Evolutionary conservation across 345 rosid species (phyloP).

Genomic region (Anastatica hierochuntica): DNA sequence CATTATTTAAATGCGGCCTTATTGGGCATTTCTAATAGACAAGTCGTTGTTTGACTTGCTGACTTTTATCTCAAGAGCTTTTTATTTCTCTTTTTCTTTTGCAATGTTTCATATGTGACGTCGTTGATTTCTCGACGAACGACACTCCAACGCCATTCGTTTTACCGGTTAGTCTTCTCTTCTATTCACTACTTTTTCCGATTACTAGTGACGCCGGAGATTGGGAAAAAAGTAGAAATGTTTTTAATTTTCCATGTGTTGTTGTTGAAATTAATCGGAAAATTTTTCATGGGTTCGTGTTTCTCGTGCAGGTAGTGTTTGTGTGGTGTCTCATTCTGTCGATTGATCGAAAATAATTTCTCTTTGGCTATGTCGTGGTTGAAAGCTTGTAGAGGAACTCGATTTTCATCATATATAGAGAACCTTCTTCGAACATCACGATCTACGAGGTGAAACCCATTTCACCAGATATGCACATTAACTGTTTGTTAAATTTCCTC

Average conservation of each 20-base stretch:
- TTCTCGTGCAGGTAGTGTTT: slow-evolving; percentile 13
- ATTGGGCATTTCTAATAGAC: background rate
- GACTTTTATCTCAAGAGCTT: background rate
- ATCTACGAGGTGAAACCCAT: background rate
- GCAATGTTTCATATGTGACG: background rate
- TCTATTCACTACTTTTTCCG: background rate
- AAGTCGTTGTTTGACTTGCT: slow-evolving; percentile 16
- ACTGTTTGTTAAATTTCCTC: slow-evolving; percentile 13
- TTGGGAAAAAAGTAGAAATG: too few species aligned
- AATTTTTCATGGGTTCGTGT: slow-evolving; percentile 1
- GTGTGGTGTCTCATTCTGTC: slow-evolving; percentile 1
- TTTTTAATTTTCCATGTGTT: background rate
- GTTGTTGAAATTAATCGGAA: background rate
- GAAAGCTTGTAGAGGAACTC: slow-evolving; percentile 12
- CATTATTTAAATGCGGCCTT: background rate
- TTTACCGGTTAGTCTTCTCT: slow-evolving; percentile 4
- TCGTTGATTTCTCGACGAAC: slow-evolving; percentile 16
- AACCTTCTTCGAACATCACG: slow-evolving; percentile 10
- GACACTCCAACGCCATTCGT: slow-evolving; percentile 3
- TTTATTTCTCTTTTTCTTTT: background rate
- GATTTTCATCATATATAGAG: slow-evolving; percentile 13
- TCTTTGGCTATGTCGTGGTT: slow-evolving; percentile 24
- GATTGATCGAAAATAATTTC: background rate
- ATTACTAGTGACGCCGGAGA: too few species aligned
- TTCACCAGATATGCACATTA: background rate